phyloP scores from a whole-genome alignment of 352 stramenopile species.

The Globisporangium nagaii region DNA sequence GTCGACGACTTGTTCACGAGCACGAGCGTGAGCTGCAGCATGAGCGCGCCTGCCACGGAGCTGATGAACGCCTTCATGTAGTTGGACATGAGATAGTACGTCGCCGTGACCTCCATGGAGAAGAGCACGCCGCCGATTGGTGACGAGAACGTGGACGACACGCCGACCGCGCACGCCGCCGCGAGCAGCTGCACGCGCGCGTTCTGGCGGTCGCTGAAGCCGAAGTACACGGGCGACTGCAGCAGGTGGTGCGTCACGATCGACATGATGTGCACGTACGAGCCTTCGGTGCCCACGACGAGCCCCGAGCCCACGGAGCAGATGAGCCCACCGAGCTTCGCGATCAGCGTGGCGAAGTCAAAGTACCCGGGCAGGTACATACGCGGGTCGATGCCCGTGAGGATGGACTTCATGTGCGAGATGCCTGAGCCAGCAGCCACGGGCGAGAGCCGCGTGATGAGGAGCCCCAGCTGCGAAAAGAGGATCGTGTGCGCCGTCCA shows the following conservation, averaged over 20 bases:
- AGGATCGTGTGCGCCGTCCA: conserved; percentile 68
- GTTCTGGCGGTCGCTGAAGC: conserved; percentile 74
- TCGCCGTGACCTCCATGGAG: conserved; percentile 91
- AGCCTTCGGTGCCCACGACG: conserved; percentile 96
- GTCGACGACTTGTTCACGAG: conserved; percentile 49
- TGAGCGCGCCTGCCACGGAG: conserved; percentile 66
- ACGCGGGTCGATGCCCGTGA: conserved; percentile 75
- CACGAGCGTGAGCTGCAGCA: conserved; percentile 67
- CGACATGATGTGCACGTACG: conserved; percentile 97
- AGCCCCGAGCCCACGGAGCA: conserved; percentile 92
- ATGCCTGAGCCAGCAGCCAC: conserved; percentile 75
- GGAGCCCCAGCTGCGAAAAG: conserved; percentile 59
- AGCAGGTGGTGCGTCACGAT: conserved; percentile 91
- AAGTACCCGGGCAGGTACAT: conserved; percentile 85
- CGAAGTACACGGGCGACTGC: conserved; percentile 57
- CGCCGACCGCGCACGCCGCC: conserved; percentile 89
- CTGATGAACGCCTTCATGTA: conserved; percentile 89
- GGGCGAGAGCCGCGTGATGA: conserved; percentile 70
- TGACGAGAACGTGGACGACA: conserved; percentile 91
- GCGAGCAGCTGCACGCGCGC: conserved; percentile 85
- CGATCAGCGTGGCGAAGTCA: conserved; percentile 74
- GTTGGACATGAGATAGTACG: conserved; percentile 87
- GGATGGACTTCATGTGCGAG: conserved; percentile 87
- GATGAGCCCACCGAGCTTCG: conserved; percentile 91
- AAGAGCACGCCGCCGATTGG: conserved; percentile 94